Conservation (phyloP, 306 rosid species). For the Trifolium fragiferum region DNA sequence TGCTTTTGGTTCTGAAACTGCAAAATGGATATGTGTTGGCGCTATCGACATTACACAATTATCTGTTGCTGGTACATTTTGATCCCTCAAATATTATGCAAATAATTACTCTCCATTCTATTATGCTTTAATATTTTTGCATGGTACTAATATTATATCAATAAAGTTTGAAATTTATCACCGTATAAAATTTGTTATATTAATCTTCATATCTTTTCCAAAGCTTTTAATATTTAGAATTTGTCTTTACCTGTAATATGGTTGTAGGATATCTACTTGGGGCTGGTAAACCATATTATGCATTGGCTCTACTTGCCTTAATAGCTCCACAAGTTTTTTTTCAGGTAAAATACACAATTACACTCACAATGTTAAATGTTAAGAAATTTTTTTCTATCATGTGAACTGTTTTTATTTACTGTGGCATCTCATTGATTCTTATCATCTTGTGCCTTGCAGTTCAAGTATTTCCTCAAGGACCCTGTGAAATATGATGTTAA, state of each 20-base stretch:
- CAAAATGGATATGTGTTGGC: constrained; percentile 98
- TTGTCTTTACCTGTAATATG: neutral
- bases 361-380: neutral
- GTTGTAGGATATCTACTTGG: constrained; percentile 86
- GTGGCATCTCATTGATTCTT: constrained; percentile 24
- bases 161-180: neutral
- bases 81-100: constrained; percentile 13
- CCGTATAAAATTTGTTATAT: neutral
- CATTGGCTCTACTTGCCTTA: constrained; percentile 81
- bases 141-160: neutral
- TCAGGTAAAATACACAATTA: constrained; percentile 62
- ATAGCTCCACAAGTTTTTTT: constrained; percentile 84
- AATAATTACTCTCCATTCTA: neutral
- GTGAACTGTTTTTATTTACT: constrained; percentile 14
- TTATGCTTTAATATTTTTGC: neutral
- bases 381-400: neutral
- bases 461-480: constrained; percentile 57
- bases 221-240: neutral
- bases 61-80: constrained; percentile 78
- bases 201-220: constrained; percentile 7
- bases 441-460: constrained; percentile 45
- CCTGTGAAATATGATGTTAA: constrained; percentile 61
- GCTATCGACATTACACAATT: constrained; percentile 95
- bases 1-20: constrained; percentile 95
- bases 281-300: constrained; percentile 88